phyloP scores from a whole-genome alignment of 257 asterid genomes.

The Solanum pinnatisectum region DNA sequence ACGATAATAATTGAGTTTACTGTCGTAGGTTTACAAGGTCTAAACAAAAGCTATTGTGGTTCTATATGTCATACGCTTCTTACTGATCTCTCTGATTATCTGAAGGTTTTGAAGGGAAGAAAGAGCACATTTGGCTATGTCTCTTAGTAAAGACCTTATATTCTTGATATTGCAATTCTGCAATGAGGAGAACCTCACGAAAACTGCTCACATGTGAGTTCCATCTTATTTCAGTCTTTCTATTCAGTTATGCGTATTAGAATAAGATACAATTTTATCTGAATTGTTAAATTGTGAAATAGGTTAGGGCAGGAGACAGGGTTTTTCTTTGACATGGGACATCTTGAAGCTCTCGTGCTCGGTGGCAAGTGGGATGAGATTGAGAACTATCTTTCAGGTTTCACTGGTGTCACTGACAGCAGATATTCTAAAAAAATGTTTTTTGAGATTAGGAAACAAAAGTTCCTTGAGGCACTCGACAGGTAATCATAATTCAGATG shows the following conservation, averaged over 20 bases:
- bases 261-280: neutral
- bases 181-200: conserved; percentile 50
- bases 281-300: neutral
- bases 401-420: conserved; percentile 40
- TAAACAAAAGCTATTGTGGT: neutral
- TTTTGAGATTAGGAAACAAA: conserved; percentile 73
- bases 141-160: conserved; percentile 49
- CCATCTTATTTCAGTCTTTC: neutral
- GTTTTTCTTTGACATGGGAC: conserved; percentile 47
- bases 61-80: neutral
- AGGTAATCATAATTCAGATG: conserved; percentile 19
- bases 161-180: conserved; percentile 67
- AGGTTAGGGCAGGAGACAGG: conserved; percentile 79
- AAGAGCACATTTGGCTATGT: conserved; percentile 9
- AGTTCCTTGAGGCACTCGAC: conserved; percentile 73
- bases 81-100: neutral
- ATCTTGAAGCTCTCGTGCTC: conserved; percentile 45
- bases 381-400: conserved; percentile 50
- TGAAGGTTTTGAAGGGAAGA: conserved; percentile 6
- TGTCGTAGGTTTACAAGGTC: neutral
- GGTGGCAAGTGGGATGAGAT: conserved; percentile 49
- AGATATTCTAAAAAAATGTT: conserved; percentile 48
- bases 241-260: neutral
- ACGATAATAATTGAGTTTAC: neutral
- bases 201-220: conserved; percentile 63